phyloP scores from a whole-genome alignment of 2,329 filamentous ascomycete species.

The Colletotrichum sp. region DNA sequence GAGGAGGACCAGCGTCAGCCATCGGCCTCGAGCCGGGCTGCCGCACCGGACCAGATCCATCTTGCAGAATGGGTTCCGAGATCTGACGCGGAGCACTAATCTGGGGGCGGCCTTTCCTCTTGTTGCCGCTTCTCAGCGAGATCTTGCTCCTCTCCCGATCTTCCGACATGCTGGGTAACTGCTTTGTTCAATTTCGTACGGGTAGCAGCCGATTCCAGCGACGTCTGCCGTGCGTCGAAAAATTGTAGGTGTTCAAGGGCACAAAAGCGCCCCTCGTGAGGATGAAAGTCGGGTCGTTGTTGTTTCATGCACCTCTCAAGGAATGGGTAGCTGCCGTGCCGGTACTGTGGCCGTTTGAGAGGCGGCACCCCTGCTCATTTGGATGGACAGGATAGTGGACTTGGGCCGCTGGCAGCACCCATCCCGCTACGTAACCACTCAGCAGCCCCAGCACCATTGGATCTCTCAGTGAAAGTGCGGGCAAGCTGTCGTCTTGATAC shows the following conservation, averaged over 20 bases:
- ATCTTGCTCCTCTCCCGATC: constrained; percentile 59
- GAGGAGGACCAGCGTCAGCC: constrained; percentile 14
- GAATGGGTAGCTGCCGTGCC: constrained; percentile 13
- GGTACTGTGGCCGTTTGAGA: constrained; percentile 4
- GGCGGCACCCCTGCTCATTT: not conserved
- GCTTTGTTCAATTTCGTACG: not conserved
- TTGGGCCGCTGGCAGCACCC: not conserved
- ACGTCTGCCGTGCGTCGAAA: not conserved
- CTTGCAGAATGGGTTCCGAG: constrained; percentile 62
- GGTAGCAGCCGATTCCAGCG: not conserved
- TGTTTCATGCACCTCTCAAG: constrained; percentile 14
- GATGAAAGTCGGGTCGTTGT: not conserved
- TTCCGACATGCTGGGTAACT: constrained; percentile 58
- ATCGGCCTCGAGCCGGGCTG: constrained; percentile 27
- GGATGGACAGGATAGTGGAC: not conserved
- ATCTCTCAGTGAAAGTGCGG: not conserved
- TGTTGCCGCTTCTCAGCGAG: constrained; percentile 64
- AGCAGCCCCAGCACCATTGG: not conserved
- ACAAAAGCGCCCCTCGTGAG: not conserved
- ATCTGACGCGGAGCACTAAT: constrained; percentile 70
- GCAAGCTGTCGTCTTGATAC: not conserved
- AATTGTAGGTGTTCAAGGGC: not conserved
- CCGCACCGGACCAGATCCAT: constrained; percentile 31
- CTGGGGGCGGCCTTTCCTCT: constrained; percentile 64
- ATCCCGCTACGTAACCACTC: constrained; percentile 15